Conservation (phyloP, 371 early-diverging fungal species). For the Sporodiniella umbellata region DNA sequence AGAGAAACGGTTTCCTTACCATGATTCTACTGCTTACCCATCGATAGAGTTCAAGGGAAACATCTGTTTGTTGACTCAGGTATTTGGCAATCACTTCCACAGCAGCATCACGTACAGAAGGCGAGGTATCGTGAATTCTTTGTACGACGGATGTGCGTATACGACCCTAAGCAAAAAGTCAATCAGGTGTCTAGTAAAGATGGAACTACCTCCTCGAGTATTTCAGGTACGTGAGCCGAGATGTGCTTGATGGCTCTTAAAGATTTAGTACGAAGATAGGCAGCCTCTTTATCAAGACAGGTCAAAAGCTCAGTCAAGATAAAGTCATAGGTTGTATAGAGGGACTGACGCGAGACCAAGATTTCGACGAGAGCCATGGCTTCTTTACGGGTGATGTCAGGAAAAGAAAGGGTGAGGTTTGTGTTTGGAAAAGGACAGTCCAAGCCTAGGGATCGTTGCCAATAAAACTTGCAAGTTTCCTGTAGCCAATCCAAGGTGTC, state of each 20-base stretch:
- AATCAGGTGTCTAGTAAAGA: too few species aligned
- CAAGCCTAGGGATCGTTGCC: constrained; percentile 13
- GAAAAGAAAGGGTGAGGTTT: constrained; percentile 17
- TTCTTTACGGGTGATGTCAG: constrained; percentile 28
- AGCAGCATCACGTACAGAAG: constrained; percentile 89
- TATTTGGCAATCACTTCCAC: constrained; percentile 85
- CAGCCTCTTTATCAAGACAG: constrained; percentile 63
- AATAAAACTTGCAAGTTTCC: constrained; percentile 22
- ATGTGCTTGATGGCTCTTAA: constrained; percentile 74
- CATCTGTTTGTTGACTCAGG: constrained; percentile 55
- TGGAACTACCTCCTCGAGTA: constrained; percentile 54
- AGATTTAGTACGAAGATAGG: constrained; percentile 71
- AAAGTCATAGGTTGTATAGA: constrained; percentile 68
- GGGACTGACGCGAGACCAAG: constrained; percentile 53
- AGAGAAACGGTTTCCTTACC: constrained; percentile 34
- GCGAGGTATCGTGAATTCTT: constrained; percentile 78
- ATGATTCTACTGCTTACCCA: constrained; percentile 69
- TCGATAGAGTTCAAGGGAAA: constrained; percentile 70
- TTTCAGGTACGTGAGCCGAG: constrained; percentile 59
- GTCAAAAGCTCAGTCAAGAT: constrained; percentile 62
- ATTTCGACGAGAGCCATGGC: constrained; percentile 37
- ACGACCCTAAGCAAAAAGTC: constrained; percentile 32
- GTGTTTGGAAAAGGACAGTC: constrained; percentile 3
- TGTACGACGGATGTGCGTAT: constrained; percentile 69
- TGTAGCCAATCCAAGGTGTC: too few species aligned